A percentile compares a stretch with the other conserved stretches of the same genome.
Conservation (phyloP, 352 stramenopile genomes). For the Saprolegnia parasitica region DNA sequence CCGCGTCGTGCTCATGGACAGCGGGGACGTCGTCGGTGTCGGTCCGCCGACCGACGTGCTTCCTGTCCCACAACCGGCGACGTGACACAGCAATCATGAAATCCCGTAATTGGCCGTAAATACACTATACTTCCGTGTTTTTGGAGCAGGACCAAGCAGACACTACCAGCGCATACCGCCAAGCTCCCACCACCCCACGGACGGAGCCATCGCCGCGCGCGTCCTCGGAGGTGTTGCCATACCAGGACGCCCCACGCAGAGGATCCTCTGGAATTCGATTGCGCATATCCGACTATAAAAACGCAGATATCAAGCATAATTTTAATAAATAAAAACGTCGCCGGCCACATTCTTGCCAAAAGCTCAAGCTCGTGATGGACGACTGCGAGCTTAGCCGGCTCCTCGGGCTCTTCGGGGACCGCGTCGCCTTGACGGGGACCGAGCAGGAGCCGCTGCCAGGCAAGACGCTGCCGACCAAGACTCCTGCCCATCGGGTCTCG, state of each 20-base stretch:
- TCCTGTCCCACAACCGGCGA: background rate
- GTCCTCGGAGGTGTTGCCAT: too few relatives aligned
- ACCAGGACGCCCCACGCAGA: too few relatives aligned
- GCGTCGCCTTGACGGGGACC: slow-evolving; percentile 12
- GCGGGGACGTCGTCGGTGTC: background rate
- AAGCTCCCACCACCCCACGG: too few relatives aligned
- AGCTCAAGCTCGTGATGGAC: slow-evolving; percentile 14
- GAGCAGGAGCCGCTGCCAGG: background rate
- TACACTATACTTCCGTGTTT: too few relatives aligned
- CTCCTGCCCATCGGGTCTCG: background rate
- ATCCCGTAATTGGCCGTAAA: too few relatives aligned
- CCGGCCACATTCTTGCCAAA: background rate
- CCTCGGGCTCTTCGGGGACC: slow-evolving; percentile 16
- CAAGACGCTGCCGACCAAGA: background rate
- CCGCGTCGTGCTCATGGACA: background rate
- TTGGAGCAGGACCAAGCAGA: too few relatives aligned
- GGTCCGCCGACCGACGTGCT: background rate
- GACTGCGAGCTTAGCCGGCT: slow-evolving; percentile 17
- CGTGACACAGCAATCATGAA: too few relatives aligned
- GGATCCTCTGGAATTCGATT: too few relatives aligned
- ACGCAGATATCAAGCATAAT: background rate
- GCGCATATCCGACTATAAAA: too few relatives aligned
- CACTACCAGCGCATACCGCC: too few relatives aligned
- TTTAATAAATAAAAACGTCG: background rate
- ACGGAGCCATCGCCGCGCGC: too few relatives aligned